These are phyloP conservation scores for Taphrina populina DNA, from an alignment of 1,139 yeast genomes.

Conservation along the genomic window DNA sequence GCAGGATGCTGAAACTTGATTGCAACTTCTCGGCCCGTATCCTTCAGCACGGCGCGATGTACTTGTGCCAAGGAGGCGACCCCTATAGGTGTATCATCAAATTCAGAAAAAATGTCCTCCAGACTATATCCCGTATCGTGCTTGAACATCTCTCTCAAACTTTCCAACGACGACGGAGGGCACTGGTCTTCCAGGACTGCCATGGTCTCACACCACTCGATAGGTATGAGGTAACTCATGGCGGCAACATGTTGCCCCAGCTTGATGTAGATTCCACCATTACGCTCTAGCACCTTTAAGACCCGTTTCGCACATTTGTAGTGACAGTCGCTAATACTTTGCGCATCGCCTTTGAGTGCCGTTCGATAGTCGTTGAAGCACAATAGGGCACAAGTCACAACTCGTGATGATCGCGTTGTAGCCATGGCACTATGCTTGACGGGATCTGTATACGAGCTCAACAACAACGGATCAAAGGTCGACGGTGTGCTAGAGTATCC, in stretches of 20 bases:
- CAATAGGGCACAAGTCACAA: constrained; percentile 27
- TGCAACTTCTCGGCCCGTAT: constrained; percentile 73
- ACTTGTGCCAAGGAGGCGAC: constrained; percentile 97
- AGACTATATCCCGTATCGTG: constrained; percentile 61
- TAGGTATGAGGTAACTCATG: constrained; percentile 82
- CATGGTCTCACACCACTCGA: constrained; percentile 95
- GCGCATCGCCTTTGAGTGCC: constrained; percentile 54
- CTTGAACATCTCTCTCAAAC: constrained; percentile 63
- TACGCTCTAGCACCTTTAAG: constrained; percentile 70
- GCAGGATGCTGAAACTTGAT: constrained; percentile 95
- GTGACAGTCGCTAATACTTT: constrained; percentile 60
- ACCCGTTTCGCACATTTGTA: constrained; percentile 75
- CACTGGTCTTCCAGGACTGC: constrained; percentile 87
- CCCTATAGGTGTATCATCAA: constrained; percentile 77
- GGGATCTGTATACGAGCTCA: constrained; percentile 28
- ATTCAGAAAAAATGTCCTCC: constrained; percentile 65
- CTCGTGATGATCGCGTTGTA: constrained; percentile 28
- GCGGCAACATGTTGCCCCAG: constrained; percentile 94
- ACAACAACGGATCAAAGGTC: constrained; percentile 12
- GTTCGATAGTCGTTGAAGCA: constrained; percentile 52
- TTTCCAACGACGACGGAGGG: constrained; percentile 73
- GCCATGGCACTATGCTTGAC: constrained; percentile 30
- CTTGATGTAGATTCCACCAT: constrained; percentile 91
- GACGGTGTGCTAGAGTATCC: constrained; percentile 18
- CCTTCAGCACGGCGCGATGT: constrained; percentile 67